A percentile compares a stretch with the other conserved stretches of the same genome.
phyloP scores from a whole-genome alignment of 176 grass and related monocot species.

The Hordeum marinum region DNA sequence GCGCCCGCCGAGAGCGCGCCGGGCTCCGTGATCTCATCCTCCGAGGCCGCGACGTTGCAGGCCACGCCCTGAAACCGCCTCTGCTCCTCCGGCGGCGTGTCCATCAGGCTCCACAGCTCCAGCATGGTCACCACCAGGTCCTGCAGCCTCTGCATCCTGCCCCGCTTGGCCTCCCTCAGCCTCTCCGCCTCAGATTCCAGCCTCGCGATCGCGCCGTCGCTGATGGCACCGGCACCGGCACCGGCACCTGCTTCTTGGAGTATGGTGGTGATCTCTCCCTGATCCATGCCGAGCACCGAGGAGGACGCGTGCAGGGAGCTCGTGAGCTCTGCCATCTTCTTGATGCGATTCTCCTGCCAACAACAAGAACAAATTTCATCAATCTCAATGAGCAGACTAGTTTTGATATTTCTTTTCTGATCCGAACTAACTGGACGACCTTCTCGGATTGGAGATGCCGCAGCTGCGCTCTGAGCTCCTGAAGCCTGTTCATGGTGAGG shows the following conservation, averaged over 20 bases:
- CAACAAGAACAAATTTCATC: not conserved
- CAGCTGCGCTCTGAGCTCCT: conserved; percentile 50
- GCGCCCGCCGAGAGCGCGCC: conserved; percentile 52
- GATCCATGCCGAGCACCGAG: conserved; percentile 60
- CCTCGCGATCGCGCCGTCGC: not conserved
- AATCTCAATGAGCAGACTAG: not conserved
- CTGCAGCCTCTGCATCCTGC: conserved; percentile 74
- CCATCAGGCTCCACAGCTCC: conserved; percentile 91
- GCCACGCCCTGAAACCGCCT: conserved; percentile 65
- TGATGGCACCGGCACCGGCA: not conserved
- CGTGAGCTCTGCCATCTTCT: conserved; percentile 43
- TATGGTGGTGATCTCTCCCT: conserved; percentile 25
- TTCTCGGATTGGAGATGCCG: conserved; percentile 57
- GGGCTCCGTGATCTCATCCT: conserved; percentile 74
- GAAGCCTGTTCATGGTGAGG: conserved; percentile 52
- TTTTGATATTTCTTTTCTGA: not conserved
- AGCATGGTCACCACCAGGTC: conserved; percentile 71
- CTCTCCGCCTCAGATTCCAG: conserved; percentile 27
- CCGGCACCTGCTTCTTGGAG: not conserved
- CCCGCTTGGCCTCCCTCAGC: conserved; percentile 52
- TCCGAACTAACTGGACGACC: conserved; percentile 35
- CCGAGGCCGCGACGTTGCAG: conserved; percentile 89
- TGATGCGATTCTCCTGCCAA: conserved; percentile 50
- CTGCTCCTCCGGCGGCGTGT: conserved; percentile 92
- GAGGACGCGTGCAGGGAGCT: conserved; percentile 41